phyloP scores from a whole-genome alignment of 495 filamentous ascomycete genomes.

The Bombardia bombarda region DNA sequence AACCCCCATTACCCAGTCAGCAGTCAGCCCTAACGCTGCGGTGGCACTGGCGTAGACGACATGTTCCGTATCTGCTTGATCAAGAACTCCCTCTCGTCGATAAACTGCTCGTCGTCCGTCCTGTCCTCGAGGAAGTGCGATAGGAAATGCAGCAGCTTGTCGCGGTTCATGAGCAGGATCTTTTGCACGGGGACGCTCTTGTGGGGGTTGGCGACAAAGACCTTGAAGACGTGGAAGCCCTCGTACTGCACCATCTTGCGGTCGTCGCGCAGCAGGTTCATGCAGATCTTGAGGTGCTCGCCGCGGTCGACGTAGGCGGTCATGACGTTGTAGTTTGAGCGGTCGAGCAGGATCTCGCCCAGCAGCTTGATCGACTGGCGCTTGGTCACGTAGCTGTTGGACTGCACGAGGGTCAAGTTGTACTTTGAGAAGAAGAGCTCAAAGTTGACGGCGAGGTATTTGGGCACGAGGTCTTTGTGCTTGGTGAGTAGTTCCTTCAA shows the following conservation, averaged over 20 bases:
- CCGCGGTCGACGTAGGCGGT: conserved; percentile 90
- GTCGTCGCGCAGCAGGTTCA: conserved; percentile 92
- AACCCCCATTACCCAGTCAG: neutral
- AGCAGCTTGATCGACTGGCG: conserved; percentile 96
- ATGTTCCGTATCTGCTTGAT: conserved; percentile 87
- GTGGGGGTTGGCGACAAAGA: conserved; percentile 96
- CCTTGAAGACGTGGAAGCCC: conserved; percentile 98
- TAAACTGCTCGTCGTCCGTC: conserved; percentile 97
- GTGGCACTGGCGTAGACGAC: conserved; percentile 57
- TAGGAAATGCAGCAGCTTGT: conserved; percentile 80
- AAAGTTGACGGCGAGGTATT: conserved; percentile 81
- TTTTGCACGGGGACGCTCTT: conserved; percentile 91
- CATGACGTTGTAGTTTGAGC: conserved; percentile 97
- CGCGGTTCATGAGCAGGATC: conserved; percentile 91
- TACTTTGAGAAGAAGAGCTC: conserved; percentile 85
- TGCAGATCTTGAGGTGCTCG: conserved; percentile 93
- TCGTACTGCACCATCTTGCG: conserved; percentile 99
- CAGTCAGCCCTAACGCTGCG: conserved; percentile 19
- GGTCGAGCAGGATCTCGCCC: conserved; percentile 88
- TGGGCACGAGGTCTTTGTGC: conserved; percentile 81
- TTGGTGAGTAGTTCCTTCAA: conserved; percentile 85
- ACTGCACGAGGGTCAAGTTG: conserved; percentile 80
- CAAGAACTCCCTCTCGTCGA: conserved; percentile 92
- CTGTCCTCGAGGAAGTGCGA: conserved; percentile 89
- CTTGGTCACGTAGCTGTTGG: conserved; percentile 95